Evolutionary conservation across 2,329 filamentous ascomycete genomes (phyloP), one percentile per base, ranked within the genome.

Genomic region (Aspergillus proliferans): DNA sequence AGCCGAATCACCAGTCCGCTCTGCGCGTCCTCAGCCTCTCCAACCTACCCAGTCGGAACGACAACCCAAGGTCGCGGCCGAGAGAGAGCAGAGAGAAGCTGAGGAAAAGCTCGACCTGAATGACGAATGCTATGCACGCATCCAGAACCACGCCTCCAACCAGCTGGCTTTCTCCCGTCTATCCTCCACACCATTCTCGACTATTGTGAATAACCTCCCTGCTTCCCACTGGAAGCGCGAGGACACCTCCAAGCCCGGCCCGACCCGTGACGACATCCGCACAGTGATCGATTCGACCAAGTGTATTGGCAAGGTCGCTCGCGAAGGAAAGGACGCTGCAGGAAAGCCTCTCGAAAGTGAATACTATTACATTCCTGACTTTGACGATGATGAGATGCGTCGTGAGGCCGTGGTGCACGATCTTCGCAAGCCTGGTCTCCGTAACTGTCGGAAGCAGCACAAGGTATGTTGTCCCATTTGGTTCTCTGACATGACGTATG

Each of bases 101-200:
- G 47, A 59, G 18, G 26, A 58, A 19, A 61, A 60, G 19, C 50
- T 53, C 9, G 46, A 50, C 21, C 49, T 53, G 8, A 47, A 59
- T 41, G 58, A 65, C 8, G 62, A 68, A 47, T 57, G 47, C 36
- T 58, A 55, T 14, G 60, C 63, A 50, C 49, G 58, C 38, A 76
- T 70, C 73, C 71, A 70, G 70, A 95, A 96, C 69, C 93, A 98
- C 65, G 84, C 95, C 53, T 81, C 93, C 66, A 97, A 97, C 70
- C 93, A 98, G 71, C 81, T 98, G 26, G 93, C 93, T 28, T 98
- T 88, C 70, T 96, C 93, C 1, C 87, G 92, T 24, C 78, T 97
- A 6, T 91, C 92, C 14, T 95, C 91, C 0, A 93, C 89, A 22
- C 92, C 93, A 3, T 78, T 97, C 44, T 94, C 92, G 1, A 87